Evolutionary conservation across 495 filamentous ascomycete species (phyloP), one percentile per base, ranked within the genome.

Genomic region (Platismatia glauca): DNA sequence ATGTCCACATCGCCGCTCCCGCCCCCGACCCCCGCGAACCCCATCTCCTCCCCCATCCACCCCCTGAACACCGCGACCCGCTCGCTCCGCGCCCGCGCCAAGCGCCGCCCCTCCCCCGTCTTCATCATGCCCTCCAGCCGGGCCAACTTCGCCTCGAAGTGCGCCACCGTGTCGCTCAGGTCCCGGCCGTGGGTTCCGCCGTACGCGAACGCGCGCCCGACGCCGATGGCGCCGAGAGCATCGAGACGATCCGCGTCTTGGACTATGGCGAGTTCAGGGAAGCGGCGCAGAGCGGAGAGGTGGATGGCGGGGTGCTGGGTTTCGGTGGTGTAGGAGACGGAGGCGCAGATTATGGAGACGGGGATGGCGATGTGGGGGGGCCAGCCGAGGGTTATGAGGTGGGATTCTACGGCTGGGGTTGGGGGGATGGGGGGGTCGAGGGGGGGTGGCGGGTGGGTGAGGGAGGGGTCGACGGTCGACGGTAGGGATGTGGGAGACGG

Each of bases 231-330:
- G 8, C 89, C 89, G 64, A 91, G 81, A 16, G 88, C 86, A 72
- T 91, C 88, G n/a, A 91, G 75, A 12, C 89, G 75, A 72, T 91
- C 88, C 1, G 88, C 88, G 70, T 91, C 88, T 70, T 90, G 88
- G 2, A 91, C 86, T 31, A 90, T 79, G 4, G 78, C 86, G 20
- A 91, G 76, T 71, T 91, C 89, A 1, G 89, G 89, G 70, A 86
- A 73, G 13, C 27, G 39, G 29, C 13, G 18, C 7, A 64, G 55
- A 46, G 57, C 29, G 37, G 16, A 22, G 31, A 35, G 35, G 39
- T 62, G 64, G 5, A 50, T 34, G 16, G 12, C 22, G 7, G 34
- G 38, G n/a, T 53, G 57, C 48, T 37, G 22, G 22, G 29, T 35
- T 27, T 62, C 55, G 59, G 29, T 55, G 7, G 57, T 60, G 63